Evolutionary conservation across 768 basidiomycete species (phyloP).

Genomic region (Lactarius indigo): DNA sequence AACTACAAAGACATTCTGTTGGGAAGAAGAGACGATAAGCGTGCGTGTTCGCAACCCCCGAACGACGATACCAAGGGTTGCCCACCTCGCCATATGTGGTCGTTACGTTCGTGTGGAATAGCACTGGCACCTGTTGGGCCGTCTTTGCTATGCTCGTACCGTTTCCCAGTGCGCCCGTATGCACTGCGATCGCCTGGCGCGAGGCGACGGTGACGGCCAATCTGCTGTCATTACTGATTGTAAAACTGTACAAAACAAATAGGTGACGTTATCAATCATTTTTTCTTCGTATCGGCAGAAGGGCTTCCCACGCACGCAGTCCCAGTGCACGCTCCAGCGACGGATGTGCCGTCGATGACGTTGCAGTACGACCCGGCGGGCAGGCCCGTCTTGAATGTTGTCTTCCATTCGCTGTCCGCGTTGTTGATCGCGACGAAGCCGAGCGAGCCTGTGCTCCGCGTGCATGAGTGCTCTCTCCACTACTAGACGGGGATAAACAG

Average conservation of each 20-base stretch:
- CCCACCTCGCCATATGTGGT: slow-evolving; percentile 56
- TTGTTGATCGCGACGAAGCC: slow-evolving; percentile 72
- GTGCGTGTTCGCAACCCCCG: not conserved
- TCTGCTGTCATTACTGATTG: slow-evolving; percentile 14
- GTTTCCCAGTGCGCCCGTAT: slow-evolving; percentile 21
- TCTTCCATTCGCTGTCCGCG: slow-evolving; percentile 50
- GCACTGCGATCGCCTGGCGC: slow-evolving; percentile 30
- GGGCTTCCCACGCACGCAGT: slow-evolving; percentile 36
- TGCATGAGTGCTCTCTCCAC: not conserved
- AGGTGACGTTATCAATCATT: not conserved
- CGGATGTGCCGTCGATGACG: slow-evolving; percentile 49
- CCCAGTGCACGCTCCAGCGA: slow-evolving; percentile 47
- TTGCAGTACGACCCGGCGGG: slow-evolving; percentile 62
- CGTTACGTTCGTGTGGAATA: slow-evolving; percentile 51
- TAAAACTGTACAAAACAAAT: slow-evolving; percentile 21
- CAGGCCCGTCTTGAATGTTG: slow-evolving; percentile 55
- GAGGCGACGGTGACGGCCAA: slow-evolving; percentile 29
- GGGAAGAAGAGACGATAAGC: not conserved
- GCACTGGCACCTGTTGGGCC: slow-evolving; percentile 9
- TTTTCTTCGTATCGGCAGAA: not conserved
- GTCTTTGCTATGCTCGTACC: not conserved
- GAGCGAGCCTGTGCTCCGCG: slow-evolving; percentile 38
- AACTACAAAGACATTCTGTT: slow-evolving; percentile 56
- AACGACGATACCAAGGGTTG: not conserved
- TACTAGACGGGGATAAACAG: not conserved